phyloP scores from a whole-genome alignment of 2,329 filamentous ascomycete species.

The Rhexocercosporidium sp. region DNA sequence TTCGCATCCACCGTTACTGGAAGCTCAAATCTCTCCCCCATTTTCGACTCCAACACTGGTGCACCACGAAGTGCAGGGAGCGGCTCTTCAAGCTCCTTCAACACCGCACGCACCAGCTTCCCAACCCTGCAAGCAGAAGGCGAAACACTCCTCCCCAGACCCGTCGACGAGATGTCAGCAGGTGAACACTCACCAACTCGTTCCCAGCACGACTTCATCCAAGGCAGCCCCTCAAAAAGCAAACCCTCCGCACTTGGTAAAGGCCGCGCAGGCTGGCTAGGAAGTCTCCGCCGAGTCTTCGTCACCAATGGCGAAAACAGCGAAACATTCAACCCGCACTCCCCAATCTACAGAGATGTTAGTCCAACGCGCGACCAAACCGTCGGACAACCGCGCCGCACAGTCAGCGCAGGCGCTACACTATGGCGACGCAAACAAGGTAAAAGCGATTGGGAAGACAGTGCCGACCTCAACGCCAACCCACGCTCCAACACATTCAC shows the following conservation, averaged over 20 bases:
- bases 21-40: conserved; percentile 28
- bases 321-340: background rate
- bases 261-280: conserved; percentile 58
- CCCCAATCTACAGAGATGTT: conserved; percentile 20
- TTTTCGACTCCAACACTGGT: conserved; percentile 28
- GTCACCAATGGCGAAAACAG: conserved; percentile 17
- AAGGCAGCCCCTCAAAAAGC: conserved; percentile 61
- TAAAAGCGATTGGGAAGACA: conserved; percentile 55
- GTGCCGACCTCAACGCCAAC: conserved; percentile 18
- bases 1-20: conserved; percentile 30
- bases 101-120: conserved; percentile 41
- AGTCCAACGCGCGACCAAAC: conserved; percentile 34
- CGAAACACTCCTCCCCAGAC: conserved; percentile 38
- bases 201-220: conserved; percentile 28
- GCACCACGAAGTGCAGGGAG: conserved; percentile 34
- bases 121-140: conserved; percentile 38
- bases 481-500: conserved; percentile 34
- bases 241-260: conserved; percentile 46
- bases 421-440: conserved; percentile 56
- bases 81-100: conserved; percentile 34
- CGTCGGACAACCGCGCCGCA: conserved; percentile 46
- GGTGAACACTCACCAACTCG: conserved; percentile 32
- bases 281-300: conserved; percentile 58
- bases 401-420: conserved; percentile 53
- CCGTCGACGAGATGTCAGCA: conserved; percentile 24